Conservation (phyloP, 257 asterid species). For the Nicotiana obtusifolia region DNA sequence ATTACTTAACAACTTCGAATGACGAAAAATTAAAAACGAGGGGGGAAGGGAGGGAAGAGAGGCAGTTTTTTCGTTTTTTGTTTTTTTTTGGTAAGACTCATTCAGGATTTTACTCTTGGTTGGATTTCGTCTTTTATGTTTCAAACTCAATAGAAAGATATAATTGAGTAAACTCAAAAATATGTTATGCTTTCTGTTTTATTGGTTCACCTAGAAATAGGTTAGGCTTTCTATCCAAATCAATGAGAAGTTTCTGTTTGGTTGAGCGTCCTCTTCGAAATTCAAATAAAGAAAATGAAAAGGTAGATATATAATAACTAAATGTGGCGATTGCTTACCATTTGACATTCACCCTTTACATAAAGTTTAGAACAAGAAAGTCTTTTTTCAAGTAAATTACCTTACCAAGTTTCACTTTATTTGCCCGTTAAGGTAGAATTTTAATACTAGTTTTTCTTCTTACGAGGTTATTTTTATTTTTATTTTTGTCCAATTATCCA, state of each 20-base stretch:
- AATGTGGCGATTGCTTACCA: neutral
- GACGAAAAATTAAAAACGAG: too few relatives aligned
- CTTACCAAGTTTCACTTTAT: neutral
- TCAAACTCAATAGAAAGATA: too few relatives aligned
- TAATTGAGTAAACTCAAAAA: neutral
- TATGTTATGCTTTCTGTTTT: slow-evolving; percentile 6
- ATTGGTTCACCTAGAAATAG: slow-evolving; percentile 35
- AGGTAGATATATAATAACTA: neutral
- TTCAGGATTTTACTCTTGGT: neutral
- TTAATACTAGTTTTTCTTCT: neutral
- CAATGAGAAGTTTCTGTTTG: slow-evolving; percentile 24
- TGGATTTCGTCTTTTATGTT: neutral
- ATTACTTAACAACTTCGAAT: too few relatives aligned
- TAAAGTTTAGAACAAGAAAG: neutral
- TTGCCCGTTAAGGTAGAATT: neutral
- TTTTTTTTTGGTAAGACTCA: too few relatives aligned
- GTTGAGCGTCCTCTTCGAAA: slow-evolving; percentile 45
- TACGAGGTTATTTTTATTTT: neutral
- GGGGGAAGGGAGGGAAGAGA: too few relatives aligned
- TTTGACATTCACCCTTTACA: neutral
- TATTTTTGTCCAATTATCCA: too few relatives aligned
- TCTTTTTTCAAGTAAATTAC: neutral
- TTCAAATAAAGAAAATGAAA: neutral
- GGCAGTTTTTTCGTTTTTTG: too few relatives aligned
- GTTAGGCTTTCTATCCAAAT: slow-evolving; percentile 41